These are phyloP conservation scores for Aurinia saxatilis DNA, from an alignment of 345 rosid genomes.

Conservation along the genomic window DNA sequence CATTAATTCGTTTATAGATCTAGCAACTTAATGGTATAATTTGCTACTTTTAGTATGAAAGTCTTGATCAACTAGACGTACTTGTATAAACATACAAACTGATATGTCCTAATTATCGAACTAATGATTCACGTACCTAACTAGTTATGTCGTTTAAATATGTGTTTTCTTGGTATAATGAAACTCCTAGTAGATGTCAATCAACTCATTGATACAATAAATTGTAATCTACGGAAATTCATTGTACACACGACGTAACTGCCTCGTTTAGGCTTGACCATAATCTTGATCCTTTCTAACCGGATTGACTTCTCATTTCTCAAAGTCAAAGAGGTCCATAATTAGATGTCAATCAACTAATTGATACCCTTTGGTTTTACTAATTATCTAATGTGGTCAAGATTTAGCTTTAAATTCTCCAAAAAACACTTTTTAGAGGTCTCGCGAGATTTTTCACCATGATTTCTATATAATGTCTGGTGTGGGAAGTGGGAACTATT, in stretches of 20 bases:
- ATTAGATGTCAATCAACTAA: too few species aligned
- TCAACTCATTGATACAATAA: not conserved
- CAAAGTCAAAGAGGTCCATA: not conserved
- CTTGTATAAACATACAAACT: not conserved
- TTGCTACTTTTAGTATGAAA: not conserved
- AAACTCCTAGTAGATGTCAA: not conserved
- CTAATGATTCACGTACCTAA: constrained; percentile 4
- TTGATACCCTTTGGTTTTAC: too few species aligned
- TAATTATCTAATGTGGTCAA: not conserved
- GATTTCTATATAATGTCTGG: too few species aligned
- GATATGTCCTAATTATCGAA: not conserved
- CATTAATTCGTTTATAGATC: not conserved
- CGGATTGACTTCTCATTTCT: not conserved
- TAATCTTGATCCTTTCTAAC: not conserved
- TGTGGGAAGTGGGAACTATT: too few species aligned
- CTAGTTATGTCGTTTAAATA: constrained; percentile 6
- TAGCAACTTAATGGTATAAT: not conserved
- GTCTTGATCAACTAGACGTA: not conserved
- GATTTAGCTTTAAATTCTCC: not conserved
- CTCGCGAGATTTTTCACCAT: not conserved
- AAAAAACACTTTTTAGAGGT: not conserved
- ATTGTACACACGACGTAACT: not conserved
- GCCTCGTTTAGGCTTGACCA: not conserved
- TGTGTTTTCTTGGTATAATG: not conserved
- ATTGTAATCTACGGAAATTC: not conserved